Conservation (phyloP, 257 asterid genomes). For the Vinca minor region DNA sequence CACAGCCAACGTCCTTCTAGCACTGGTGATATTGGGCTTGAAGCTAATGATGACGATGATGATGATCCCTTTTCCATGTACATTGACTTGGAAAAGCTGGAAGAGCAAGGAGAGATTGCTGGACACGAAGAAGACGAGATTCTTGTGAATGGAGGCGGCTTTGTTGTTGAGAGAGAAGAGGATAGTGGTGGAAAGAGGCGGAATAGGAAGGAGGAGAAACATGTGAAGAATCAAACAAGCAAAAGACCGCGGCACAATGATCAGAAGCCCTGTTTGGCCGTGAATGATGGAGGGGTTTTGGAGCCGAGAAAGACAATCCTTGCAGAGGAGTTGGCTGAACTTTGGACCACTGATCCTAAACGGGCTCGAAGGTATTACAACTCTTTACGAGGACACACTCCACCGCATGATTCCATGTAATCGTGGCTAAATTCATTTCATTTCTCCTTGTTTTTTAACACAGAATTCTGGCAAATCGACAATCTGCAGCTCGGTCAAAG, state of each 20-base stretch:
- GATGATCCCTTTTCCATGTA: slow-evolving; percentile 15
- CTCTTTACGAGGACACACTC: no score
- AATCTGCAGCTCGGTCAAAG: slow-evolving; percentile 24
- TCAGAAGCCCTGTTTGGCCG: neutral
- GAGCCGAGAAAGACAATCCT: slow-evolving; percentile 25
- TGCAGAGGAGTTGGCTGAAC: slow-evolving; percentile 23
- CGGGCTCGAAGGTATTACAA: slow-evolving; percentile 26
- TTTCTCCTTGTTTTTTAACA: no score
- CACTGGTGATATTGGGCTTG: no score
- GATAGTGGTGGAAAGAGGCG: slow-evolving; percentile 5
- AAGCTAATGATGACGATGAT: slow-evolving; percentile 6
- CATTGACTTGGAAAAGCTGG: slow-evolving; percentile 21
- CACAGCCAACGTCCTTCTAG: no score
- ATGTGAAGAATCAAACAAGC: slow-evolving; percentile 3
- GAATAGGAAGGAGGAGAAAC: slow-evolving; percentile 10
- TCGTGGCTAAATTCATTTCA: no score
- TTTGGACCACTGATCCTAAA: slow-evolving; percentile 22
- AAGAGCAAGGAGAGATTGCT: no score
- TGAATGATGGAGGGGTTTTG: slow-evolving; percentile 12
- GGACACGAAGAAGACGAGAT: neutral
- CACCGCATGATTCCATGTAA: no score
- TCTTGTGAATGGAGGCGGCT: slow-evolving; percentile 13
- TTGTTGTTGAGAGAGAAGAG: neutral
- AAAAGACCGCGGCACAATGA: neutral
- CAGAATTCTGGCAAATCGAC: slow-evolving; percentile 24